Evolutionary conservation across 2,329 filamentous ascomycete genomes (phyloP), one percentile per base, ranked within the genome.

Genomic region (Monosporascus ibericus): DNA sequence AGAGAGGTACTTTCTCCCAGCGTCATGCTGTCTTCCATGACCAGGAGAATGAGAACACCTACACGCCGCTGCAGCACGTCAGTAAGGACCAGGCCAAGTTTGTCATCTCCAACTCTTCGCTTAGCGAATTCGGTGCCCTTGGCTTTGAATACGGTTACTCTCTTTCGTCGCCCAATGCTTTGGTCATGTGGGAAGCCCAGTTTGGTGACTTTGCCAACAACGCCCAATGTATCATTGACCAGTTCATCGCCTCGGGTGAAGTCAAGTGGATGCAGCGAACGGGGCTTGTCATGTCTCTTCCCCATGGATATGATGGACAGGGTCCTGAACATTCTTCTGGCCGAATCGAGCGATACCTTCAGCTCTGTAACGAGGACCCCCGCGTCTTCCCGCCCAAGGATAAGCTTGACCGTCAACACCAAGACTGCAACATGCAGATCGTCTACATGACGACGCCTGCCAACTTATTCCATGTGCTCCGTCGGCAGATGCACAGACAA

Each of bases 131-230:
- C 51, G 79, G 78, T 64, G 88, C 84, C 56, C 88, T 99, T 57
- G 94, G 94, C 50, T 99, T 99, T 70, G 94, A 99, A 74, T 99
- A 99, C 66, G 94, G 94, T 55, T 99, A 99, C 79, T 99, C 94
- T 3, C 77, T 99, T 55, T 95, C 92, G 27, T 97, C 94, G 30
- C 94, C 94, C 53, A 95, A 96, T 69, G 92, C 94, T 38, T 84
- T 99, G 25, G 92, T 99, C 63, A 95, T 99, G 85, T 99, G 94
- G 94, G 94, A 99, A 76, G 94, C 94, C 38, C 94, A 99, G 74
- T 99, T 99, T 67, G 94, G 94, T 79, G 94, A 99, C 74, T 99
- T 99, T 66, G 94, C 94, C 80, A 99, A 99, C 82, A 99, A 96
- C 68, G 92, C 94, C 44, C 94, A 99, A 75, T 95, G 91, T 71